These are phyloP conservation scores for Solanum paucissectum DNA, from an alignment of 257 asterid species.

Conservation along the genomic window DNA sequence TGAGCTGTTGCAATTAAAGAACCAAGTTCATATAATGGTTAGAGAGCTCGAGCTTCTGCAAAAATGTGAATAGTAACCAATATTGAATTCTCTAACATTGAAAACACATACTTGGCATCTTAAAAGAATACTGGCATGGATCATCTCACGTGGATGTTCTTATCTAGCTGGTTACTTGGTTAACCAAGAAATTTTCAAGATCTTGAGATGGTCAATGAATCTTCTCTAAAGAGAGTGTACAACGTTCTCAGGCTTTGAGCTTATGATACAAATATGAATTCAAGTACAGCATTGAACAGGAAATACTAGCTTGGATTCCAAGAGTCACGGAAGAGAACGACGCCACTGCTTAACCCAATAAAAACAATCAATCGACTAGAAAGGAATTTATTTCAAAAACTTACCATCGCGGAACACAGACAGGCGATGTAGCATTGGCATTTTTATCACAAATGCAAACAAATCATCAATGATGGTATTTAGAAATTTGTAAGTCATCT, in stretches of 20 bases:
- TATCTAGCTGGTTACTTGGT: background rate
- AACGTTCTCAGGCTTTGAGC: background rate
- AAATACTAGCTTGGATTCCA: background rate
- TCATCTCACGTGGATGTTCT: background rate
- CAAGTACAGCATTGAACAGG: background rate
- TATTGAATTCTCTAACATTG: background rate
- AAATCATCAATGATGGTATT: conserved; percentile 97
- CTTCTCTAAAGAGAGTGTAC: background rate
- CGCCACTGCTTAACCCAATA: background rate
- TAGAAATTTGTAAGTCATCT: conserved; percentile 93
- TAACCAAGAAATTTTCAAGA: background rate
- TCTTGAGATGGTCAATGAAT: background rate
- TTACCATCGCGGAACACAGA: conserved; percentile 99
- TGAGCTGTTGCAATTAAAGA: background rate
- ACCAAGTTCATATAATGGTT: background rate
- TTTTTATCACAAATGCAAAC: conserved; percentile 92
- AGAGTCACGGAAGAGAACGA: background rate
- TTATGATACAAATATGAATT: background rate
- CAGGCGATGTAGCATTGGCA: conserved; percentile 90
- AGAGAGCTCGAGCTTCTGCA: background rate
- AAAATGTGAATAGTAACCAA: background rate
- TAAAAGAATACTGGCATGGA: background rate
- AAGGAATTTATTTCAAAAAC: conserved; percentile 15
- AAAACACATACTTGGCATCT: background rate
- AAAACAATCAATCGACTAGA: background rate